Conservation (phyloP, 2,329 filamentous ascomycete species). For the Penicillium sp. region DNA sequence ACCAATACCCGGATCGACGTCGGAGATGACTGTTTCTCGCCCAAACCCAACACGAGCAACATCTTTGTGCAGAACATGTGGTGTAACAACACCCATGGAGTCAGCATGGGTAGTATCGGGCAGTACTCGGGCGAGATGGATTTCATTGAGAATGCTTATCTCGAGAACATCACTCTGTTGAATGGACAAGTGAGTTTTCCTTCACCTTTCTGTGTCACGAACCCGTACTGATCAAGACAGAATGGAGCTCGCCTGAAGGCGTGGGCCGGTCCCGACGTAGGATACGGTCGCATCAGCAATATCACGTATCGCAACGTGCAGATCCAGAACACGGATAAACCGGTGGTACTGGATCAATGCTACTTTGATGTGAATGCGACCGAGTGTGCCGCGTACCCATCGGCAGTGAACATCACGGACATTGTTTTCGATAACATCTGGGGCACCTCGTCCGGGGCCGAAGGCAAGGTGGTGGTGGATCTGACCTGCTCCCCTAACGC, state of each 20-base stretch:
- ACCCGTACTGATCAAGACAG: background rate
- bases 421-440: conserved; percentile 61
- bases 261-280: conserved; percentile 59
- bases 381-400: conserved; percentile 56
- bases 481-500: conserved; percentile 59
- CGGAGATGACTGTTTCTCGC: conserved; percentile 63
- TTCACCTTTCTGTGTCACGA: too few relatives aligned
- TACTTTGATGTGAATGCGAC: conserved; percentile 60
- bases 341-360: conserved; percentile 61
- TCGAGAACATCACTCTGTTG: conserved; percentile 61
- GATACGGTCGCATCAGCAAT: conserved; percentile 63
- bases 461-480: conserved; percentile 56
- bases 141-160: conserved; percentile 57
- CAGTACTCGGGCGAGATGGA: conserved; percentile 58
- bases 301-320: conserved; percentile 63
- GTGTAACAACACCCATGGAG: conserved; percentile 60
- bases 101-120: conserved; percentile 60
- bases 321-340: conserved; percentile 59
- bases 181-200: conserved; percentile 42
- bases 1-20: conserved; percentile 55
- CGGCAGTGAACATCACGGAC: conserved; percentile 59
- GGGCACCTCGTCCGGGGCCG: conserved; percentile 57
- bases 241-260: conserved; percentile 62
- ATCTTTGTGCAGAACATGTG: conserved; percentile 61
- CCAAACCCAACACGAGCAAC: conserved; percentile 61